Percentiles rank a stretch among this genome's conserved stretches.
Conservation (phyloP, 1,139 yeast species). For the Yamadazyma atmosphaerica region DNA sequence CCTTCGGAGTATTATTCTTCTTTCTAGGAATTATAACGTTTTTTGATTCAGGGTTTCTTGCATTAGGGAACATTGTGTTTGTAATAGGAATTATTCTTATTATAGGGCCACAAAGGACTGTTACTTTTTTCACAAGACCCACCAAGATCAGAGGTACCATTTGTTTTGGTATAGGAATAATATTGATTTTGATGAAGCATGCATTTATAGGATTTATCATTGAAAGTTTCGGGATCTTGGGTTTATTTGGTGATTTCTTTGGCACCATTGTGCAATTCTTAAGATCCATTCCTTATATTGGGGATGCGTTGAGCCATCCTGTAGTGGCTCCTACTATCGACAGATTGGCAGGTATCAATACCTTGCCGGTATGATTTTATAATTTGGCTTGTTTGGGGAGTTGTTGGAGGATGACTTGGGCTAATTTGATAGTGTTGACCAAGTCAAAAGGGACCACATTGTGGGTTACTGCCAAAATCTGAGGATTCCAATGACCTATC, state of each 20-base stretch:
- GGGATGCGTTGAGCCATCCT: constrained; percentile 83
- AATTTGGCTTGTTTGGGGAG: not conserved
- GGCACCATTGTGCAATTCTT: constrained; percentile 89
- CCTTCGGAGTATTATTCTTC: constrained; percentile 80
- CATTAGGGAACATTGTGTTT: constrained; percentile 84
- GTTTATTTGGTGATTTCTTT: constrained; percentile 88
- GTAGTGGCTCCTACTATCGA: constrained; percentile 70
- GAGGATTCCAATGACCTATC: not conserved
- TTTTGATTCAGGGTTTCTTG: constrained; percentile 86
- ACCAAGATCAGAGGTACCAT: constrained; percentile 83
- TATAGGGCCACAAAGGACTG: constrained; percentile 84
- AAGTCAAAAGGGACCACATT: not conserved
- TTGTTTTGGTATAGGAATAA: constrained; percentile 73
- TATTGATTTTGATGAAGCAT: constrained; percentile 70
- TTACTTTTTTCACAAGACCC: constrained; percentile 83
- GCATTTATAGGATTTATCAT: constrained; percentile 83
- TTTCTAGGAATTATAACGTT: constrained; percentile 80
- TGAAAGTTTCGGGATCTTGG: constrained; percentile 85
- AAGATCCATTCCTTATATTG: constrained; percentile 84
- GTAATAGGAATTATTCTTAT: constrained; percentile 79
- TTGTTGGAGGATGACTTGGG: not conserved
- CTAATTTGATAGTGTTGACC: not conserved
- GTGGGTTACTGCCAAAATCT: not conserved
- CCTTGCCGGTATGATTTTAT: constrained; percentile 38
- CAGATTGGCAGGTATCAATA: constrained; percentile 46